Conservation (phyloP, 1,139 yeast species). For the Diutina ranongensis region DNA sequence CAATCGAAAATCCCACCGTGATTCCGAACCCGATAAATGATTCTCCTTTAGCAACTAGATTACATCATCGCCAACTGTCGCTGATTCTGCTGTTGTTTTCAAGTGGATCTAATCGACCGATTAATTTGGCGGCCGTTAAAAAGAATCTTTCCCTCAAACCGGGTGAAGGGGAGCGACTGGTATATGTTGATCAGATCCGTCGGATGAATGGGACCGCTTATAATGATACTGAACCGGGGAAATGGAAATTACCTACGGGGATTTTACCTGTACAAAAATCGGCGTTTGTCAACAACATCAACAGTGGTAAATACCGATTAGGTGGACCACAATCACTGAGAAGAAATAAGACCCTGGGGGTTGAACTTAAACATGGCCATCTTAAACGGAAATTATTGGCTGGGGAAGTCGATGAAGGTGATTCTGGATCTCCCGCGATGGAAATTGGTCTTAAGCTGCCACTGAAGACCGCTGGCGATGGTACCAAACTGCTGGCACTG, state of each 20-base stretch:
- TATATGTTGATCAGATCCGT: slow-evolving; percentile 44
- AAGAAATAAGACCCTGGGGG: slow-evolving; percentile 31
- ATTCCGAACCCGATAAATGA: background rate
- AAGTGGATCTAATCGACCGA: slow-evolving; percentile 23
- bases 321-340: slow-evolving; percentile 15
- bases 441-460: background rate
- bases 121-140: slow-evolving; percentile 28
- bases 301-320: slow-evolving; percentile 22
- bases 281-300: slow-evolving; percentile 11
- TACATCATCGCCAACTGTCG: slow-evolving; percentile 8
- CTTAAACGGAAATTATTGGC: slow-evolving; percentile 66
- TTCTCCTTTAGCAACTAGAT: background rate
- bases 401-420: slow-evolving; percentile 56
- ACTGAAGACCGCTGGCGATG: no score
- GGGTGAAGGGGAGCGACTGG: slow-evolving; percentile 42
- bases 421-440: background rate
- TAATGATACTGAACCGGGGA: slow-evolving; percentile 42
- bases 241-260: slow-evolving; percentile 59
- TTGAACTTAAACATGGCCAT: slow-evolving; percentile 66
- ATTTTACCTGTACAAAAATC: slow-evolving; percentile 33
- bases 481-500: no score
- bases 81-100: slow-evolving; percentile 30
- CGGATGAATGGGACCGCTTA: slow-evolving; percentile 43
- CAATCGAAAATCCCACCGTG: background rate
- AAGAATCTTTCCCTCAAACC: slow-evolving; percentile 26